Evolutionary conservation across 345 rosid species (phyloP).

Genomic region (Hevea brasiliensis): DNA sequence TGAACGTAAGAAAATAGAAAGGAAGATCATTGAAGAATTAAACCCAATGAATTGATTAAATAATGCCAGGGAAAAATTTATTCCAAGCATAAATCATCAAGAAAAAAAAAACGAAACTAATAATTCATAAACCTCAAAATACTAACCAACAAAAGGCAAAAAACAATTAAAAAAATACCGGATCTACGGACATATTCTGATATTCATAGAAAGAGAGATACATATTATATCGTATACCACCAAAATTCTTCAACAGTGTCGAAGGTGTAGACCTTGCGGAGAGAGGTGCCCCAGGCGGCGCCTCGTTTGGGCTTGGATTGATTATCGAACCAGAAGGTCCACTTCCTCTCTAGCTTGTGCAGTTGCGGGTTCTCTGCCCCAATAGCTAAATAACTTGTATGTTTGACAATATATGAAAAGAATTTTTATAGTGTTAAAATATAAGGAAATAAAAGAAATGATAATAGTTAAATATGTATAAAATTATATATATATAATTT

Average conservation of each 20-base stretch:
- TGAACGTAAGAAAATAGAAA: neutral
- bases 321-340: constrained; percentile 92
- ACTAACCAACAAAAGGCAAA: neutral
- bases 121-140: neutral
- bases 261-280: constrained; percentile 74
- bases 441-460: too few species aligned
- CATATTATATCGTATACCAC: constrained; percentile 41
- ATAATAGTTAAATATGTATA: too few species aligned
- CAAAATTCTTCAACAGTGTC: constrained; percentile 97
- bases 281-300: constrained; percentile 80
- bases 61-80: neutral
- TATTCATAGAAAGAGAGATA: neutral
- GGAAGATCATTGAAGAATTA: neutral
- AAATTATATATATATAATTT: too few species aligned
- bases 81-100: neutral
- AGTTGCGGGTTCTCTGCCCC: constrained; percentile 35
- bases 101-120: neutral
- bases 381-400: too few species aligned
- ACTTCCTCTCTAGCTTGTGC: constrained; percentile 76
- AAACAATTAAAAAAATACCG: neutral
- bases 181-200: too few species aligned
- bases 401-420: too few species aligned
- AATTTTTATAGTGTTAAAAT: too few species aligned
- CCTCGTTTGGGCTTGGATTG: constrained; percentile 79
- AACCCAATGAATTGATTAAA: neutral